A percentile compares a stretch with the other conserved stretches of the same genome.
phyloP scores from a whole-genome alignment of 257 asterid species.

The Echites panduratus region DNA sequence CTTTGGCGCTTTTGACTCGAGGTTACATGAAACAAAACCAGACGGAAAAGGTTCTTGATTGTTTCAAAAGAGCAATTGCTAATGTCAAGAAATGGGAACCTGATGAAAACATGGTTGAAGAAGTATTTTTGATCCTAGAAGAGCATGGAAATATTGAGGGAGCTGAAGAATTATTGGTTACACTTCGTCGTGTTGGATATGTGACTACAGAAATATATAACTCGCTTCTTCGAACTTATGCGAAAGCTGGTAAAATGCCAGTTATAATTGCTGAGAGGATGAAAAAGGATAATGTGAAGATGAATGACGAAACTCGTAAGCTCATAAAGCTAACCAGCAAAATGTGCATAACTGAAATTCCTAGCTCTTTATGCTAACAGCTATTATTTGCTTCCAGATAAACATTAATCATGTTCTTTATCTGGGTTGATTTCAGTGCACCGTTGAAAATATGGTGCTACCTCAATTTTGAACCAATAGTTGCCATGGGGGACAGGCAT shows the following conservation, averaged over 20 bases:
- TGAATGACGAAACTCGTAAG: constrained; percentile 55
- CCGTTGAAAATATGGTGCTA: background rate
- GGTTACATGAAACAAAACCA: constrained; percentile 62
- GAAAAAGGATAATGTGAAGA: constrained; percentile 60
- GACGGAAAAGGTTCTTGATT: constrained; percentile 44
- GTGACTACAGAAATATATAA: constrained; percentile 56
- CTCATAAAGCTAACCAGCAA: constrained; percentile 52
- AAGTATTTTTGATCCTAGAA: constrained; percentile 49
- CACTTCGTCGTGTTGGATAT: constrained; percentile 55
- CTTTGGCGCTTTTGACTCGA: constrained; percentile 86
- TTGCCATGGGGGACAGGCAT: background rate
- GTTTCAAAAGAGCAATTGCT: constrained; percentile 51
- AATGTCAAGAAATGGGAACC: constrained; percentile 78
- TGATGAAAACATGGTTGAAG: constrained; percentile 44
- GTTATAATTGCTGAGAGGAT: constrained; percentile 77
- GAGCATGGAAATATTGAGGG: constrained; percentile 55
- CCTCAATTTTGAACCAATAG: background rate
- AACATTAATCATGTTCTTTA: background rate
- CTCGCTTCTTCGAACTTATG: constrained; percentile 62
- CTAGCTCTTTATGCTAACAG: constrained; percentile 32
- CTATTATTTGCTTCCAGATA: constrained; percentile 3
- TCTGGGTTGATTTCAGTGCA: background rate
- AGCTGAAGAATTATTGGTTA: constrained; percentile 59
- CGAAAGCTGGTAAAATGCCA: constrained; percentile 74
- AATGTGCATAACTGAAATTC: constrained; percentile 67